Evolutionary conservation across 805 yeast genomes (phyloP).

Genomic region (Kluyveromyces nonfermentans): DNA sequence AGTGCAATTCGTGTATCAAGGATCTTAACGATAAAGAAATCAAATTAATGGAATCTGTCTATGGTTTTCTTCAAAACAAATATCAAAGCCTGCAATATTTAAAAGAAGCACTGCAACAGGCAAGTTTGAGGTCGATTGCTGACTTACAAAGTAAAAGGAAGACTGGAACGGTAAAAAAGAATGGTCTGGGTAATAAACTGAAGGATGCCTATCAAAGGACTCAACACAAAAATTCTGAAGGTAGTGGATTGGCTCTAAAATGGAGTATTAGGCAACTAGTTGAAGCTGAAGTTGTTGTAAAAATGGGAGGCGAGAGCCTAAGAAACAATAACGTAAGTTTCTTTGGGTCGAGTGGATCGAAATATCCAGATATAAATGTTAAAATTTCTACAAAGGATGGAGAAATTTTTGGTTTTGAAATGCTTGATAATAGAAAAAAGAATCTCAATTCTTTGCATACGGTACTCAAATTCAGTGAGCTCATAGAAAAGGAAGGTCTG

Average conservation of each 20-base stretch:
- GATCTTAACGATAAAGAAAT: slow-evolving; percentile 37
- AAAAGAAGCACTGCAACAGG: slow-evolving; percentile 27
- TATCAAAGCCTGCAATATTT: slow-evolving; percentile 15
- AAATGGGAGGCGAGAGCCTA: slow-evolving; percentile 44
- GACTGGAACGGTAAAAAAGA: slow-evolving; percentile 21
- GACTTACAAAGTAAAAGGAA: slow-evolving; percentile 35
- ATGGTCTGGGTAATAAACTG: slow-evolving; percentile 31
- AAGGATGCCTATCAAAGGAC: slow-evolving; percentile 33
- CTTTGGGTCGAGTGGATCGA: slow-evolving; percentile 36
- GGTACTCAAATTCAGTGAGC: slow-evolving; percentile 5
- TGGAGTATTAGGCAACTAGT: slow-evolving; percentile 65
- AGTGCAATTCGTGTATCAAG: slow-evolving; percentile 33
- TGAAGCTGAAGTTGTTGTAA: slow-evolving; percentile 61
- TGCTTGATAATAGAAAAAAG: slow-evolving; percentile 32
- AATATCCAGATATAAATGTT: slow-evolving; percentile 59
- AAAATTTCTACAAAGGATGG: slow-evolving; percentile 69
- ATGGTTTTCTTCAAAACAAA: slow-evolving; percentile 34
- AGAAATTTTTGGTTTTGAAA: slow-evolving; percentile 53
- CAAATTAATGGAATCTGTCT: slow-evolving; percentile 38
- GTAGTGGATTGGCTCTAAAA: slow-evolving; percentile 50
- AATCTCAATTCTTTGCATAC: slow-evolving; percentile 11
- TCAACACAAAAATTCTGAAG: slow-evolving; percentile 21
- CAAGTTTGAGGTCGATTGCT: slow-evolving; percentile 43
- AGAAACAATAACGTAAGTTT: slow-evolving; percentile 31
- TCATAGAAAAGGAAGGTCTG: not conserved